Conservation (phyloP, 2,329 filamentous ascomycete species). For the Metarhizium anisopliae region DNA sequence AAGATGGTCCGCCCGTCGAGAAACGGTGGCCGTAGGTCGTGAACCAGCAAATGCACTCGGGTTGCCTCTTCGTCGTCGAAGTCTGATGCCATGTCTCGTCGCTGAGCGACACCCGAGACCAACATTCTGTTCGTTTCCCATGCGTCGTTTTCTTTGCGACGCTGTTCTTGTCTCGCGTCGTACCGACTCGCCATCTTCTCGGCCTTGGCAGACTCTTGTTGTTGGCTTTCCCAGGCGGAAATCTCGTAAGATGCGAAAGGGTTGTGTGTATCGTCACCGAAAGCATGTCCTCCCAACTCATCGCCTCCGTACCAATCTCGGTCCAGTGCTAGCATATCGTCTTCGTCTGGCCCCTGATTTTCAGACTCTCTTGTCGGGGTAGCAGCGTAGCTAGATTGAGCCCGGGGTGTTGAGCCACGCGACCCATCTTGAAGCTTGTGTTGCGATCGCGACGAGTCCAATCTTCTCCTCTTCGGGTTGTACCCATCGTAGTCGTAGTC, state of each 20-base stretch:
- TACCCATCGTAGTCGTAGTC: slow-evolving; percentile 29
- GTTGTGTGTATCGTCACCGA: slow-evolving; percentile 89
- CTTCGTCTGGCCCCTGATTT: slow-evolving; percentile 52
- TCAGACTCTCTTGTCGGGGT: slow-evolving; percentile 32
- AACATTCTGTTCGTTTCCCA: slow-evolving; percentile 99
- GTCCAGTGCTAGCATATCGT: slow-evolving; percentile 69
- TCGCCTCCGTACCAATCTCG: slow-evolving; percentile 90
- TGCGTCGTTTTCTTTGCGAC: slow-evolving; percentile 89
- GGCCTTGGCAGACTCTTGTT: slow-evolving; percentile 67
- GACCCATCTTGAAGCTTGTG: slow-evolving; percentile 23
- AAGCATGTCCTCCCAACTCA: slow-evolving; percentile 70
- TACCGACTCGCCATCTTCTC: slow-evolving; percentile 72
- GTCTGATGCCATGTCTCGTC: slow-evolving; percentile 70
- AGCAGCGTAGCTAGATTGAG: slow-evolving; percentile 28
- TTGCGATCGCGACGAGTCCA: slow-evolving; percentile 23
- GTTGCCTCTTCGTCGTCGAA: slow-evolving; percentile 90
- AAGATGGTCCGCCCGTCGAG: slow-evolving; percentile 92
- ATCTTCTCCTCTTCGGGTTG: slow-evolving; percentile 29
- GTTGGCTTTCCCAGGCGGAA: slow-evolving; percentile 63
- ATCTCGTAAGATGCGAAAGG: slow-evolving; percentile 74
- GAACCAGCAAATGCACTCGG: slow-evolving; percentile 81
- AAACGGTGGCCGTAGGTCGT: slow-evolving; percentile 90
- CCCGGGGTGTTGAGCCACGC: slow-evolving; percentile 23
- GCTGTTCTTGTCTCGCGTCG: slow-evolving; percentile 65
- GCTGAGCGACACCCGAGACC: slow-evolving; percentile 88